These are phyloP conservation scores for Limonium bicolor DNA, from an alignment of 148 eudicot genomes.

Conservation along the genomic window DNA sequence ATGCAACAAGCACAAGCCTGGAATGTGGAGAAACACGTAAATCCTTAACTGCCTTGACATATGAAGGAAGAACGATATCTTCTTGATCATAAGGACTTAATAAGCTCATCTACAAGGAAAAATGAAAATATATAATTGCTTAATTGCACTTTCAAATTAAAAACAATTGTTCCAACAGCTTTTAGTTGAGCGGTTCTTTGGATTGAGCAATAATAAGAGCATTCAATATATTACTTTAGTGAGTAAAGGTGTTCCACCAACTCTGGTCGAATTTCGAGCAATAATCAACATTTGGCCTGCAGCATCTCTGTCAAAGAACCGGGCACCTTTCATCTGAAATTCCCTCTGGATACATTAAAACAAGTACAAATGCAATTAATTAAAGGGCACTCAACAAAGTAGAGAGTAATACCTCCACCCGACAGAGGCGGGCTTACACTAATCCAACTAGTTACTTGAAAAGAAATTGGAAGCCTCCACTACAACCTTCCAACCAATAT, in stretches of 20 bases:
- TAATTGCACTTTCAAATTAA: too few relatives aligned
- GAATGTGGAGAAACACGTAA: conserved; percentile 45
- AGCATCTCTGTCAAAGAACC: conserved; percentile 63
- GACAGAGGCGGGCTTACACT: too few relatives aligned
- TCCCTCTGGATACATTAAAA: conserved; percentile 29
- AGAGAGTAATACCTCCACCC: too few relatives aligned
- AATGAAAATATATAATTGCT: too few relatives aligned
- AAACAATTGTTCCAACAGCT: too few relatives aligned
- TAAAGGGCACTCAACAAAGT: too few relatives aligned
- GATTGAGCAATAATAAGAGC: neutral
- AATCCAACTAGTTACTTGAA: too few relatives aligned
- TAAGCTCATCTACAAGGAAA: conserved; percentile 50
- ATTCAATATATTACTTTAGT: conserved; percentile 33
- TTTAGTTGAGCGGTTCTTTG: too few relatives aligned
- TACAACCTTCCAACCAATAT: too few relatives aligned
- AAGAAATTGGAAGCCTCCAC: too few relatives aligned
- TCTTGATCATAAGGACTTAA: conserved; percentile 42
- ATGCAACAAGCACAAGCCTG: conserved; percentile 54
- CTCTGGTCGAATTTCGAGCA: conserved; percentile 44
- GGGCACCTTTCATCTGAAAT: conserved; percentile 50
- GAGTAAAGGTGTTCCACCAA: conserved; percentile 51
- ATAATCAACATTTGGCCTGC: conserved; percentile 28
- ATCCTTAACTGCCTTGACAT: conserved; percentile 52
- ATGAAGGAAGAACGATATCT: conserved; percentile 41
- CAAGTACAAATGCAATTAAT: too few relatives aligned